Conservation (phyloP, 202 grass and related monocot genomes). For the Brachypodium distachyon region DNA sequence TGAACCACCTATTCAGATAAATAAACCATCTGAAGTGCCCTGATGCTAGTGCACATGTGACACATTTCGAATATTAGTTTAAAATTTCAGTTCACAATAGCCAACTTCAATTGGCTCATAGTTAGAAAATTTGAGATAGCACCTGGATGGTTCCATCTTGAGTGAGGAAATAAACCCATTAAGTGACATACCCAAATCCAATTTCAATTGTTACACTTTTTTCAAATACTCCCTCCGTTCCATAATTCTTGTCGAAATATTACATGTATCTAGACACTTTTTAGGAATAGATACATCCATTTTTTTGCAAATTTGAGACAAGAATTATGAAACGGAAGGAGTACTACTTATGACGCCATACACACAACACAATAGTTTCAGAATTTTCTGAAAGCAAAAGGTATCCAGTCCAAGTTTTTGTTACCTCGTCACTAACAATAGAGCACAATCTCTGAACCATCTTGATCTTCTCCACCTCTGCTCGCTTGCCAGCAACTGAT, state of each 20-base stretch:
- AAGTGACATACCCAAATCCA: not conserved
- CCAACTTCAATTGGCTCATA: not conserved
- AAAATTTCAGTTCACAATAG: not conserved
- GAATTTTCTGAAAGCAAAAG: not conserved
- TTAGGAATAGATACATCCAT: too few species aligned
- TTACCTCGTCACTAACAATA: constrained; percentile 53
- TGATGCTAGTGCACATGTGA: not conserved
- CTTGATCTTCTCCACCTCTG: constrained; percentile 26
- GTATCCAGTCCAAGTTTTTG: not conserved
- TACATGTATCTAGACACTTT: too few species aligned
- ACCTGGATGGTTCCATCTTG: not conserved
- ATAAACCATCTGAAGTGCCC: not conserved
- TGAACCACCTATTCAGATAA: not conserved
- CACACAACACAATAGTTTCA: not conserved
- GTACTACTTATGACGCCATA: too few species aligned
- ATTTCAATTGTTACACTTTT: not conserved
- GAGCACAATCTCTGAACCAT: constrained; percentile 36
- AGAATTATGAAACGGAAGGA: too few species aligned
- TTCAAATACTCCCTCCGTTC: too few species aligned
- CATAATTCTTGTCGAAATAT: too few species aligned
- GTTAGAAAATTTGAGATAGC: not conserved
- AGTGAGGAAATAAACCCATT: not conserved
- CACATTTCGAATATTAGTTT: not conserved
- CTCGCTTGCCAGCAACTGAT: constrained; percentile 37
- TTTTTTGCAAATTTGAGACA: too few species aligned